Base-by-base conservation (phyloP, 768 basidiomycete species). In the Lactarius trivialis region DNA sequence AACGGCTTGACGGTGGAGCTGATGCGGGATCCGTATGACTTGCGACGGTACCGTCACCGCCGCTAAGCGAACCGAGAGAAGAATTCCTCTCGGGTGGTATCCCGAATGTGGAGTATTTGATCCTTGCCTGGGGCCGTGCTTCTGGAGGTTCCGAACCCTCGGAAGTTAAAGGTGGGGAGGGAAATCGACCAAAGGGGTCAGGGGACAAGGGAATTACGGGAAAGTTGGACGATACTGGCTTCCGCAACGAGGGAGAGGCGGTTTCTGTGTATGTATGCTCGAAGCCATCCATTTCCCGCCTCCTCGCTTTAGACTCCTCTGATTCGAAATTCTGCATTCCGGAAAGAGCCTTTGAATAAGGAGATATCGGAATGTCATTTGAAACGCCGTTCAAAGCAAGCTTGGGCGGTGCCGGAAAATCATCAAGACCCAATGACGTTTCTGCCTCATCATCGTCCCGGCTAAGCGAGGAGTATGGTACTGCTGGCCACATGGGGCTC, bases 181-280 rank as follows among this genome's bases (percentile, higher is more conserved):
- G 78, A 68, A 81, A 86, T 30, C 89, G 81, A 12, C 86, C 85
- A 69, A 92, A 91, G 30, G 90, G 90, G 74, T 92, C 90, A 8
- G 90, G 88, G 11, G 89, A 88, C n/a, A 91, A 76, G 41, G 91
- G 91, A 59, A 91, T 88, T n/a, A 86, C 69, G 24, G 88, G 86
- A 1, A 85, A 84, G 45, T 77, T 78, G 9, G 75, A 63, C 33
- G 67, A 50, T 60, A 70, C 57, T 63, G 67, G 50, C 56, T 70
- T 68, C 58, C 36, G 65, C 33, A 71, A 65, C 28, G 73, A 66
- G 21, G 73, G 70, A 33, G 73, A 69, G 30, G 73, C 71, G 48
- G 74, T 71, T 32, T 76, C 70, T 26, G 80, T 77, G 70, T 84
- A 86, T 21, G 75, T 69, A 14, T 70, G 71, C 32, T 79, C 76